phyloP scores from a whole-genome alignment of 2,329 filamentous ascomycete genomes.

The Thelonectria rubi region DNA sequence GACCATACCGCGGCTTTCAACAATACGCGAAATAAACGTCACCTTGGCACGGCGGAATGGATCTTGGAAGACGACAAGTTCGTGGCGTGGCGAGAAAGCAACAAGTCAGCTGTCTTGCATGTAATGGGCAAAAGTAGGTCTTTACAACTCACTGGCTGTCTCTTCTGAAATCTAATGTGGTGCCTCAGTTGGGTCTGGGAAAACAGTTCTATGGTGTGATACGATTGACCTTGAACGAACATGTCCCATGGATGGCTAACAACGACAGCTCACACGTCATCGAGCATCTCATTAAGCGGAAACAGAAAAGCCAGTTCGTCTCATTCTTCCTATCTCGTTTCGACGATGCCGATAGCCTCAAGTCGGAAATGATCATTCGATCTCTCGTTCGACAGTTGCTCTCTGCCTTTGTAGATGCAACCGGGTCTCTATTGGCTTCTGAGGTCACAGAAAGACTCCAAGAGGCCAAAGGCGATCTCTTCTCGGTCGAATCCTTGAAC shows the following conservation, averaged over 20 bases:
- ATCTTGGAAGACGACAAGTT: conserved; percentile 9
- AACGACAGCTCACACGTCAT: conserved; percentile 6
- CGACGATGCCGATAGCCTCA: conserved; percentile 2
- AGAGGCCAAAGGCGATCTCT: background rate
- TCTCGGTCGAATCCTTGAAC: background rate
- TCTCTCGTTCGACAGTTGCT: conserved; percentile 12
- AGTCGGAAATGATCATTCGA: conserved; percentile 5
- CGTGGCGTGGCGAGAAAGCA: background rate
- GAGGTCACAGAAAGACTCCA: background rate
- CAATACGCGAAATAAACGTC: conserved; percentile 21
- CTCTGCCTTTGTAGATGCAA: background rate
- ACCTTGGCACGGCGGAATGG: conserved; percentile 25
- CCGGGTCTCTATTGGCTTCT: background rate
- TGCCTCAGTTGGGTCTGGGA: conserved; percentile 31
- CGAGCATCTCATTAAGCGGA: background rate
- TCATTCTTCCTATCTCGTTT: conserved; percentile 25
- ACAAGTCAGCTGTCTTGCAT: background rate
- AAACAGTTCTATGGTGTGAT: conserved; percentile 26
- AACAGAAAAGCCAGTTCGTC: background rate
- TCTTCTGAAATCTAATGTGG: background rate
- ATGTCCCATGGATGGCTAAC: background rate
- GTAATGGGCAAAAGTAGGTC: conserved; percentile 28
- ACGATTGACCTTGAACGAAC: background rate
- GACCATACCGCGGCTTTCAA: conserved; percentile 20
- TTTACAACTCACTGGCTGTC: background rate